These are phyloP conservation scores for Penicillium sp. DNA, from an alignment of 2,329 filamentous ascomycete genomes.

Conservation along the genomic window DNA sequence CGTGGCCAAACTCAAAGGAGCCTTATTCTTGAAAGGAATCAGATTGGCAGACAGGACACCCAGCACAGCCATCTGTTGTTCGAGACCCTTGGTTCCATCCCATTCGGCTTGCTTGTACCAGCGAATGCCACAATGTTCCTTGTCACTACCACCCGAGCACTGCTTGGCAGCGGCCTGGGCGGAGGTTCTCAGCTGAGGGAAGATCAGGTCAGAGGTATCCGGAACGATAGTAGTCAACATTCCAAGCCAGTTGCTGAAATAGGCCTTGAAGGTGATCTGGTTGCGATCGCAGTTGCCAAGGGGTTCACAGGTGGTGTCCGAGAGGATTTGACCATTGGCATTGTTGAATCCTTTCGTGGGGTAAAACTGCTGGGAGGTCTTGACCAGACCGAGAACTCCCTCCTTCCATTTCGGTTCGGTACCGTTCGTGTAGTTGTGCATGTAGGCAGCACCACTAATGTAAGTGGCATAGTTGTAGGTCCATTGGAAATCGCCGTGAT, in stretches of 20 bases:
- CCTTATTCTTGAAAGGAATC: constrained; percentile 28
- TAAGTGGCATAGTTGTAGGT: constrained; percentile 57
- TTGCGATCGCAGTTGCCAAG: constrained; percentile 63
- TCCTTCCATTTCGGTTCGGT: constrained; percentile 52
- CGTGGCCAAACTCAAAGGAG: constrained; percentile 45
- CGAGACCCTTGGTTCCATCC: constrained; percentile 38
- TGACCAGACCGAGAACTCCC: constrained; percentile 55
- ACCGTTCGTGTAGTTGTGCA: constrained; percentile 52
- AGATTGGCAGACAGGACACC: constrained; percentile 35
- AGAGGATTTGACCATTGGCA: constrained; percentile 54
- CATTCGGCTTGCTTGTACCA: constrained; percentile 39
- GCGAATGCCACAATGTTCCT: constrained; percentile 53
- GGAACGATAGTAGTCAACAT: constrained; percentile 61
- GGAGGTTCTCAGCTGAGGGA: constrained; percentile 57
- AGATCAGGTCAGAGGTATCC: constrained; percentile 52
- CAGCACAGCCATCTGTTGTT: constrained; percentile 43
- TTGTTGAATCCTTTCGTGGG: constrained; percentile 32
- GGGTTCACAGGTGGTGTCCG: constrained; percentile 65
- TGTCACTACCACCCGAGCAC: constrained; percentile 58
- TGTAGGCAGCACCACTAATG: constrained; percentile 54
- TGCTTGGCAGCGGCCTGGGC: constrained; percentile 59
- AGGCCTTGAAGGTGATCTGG: constrained; percentile 70
- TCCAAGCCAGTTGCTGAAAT: constrained; percentile 64
- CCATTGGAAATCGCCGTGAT: constrained; percentile 55
- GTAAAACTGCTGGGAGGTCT: constrained; percentile 53